phyloP scores from a whole-genome alignment of 768 basidiomycete species.

The Hemileccinum rubropunctum region DNA sequence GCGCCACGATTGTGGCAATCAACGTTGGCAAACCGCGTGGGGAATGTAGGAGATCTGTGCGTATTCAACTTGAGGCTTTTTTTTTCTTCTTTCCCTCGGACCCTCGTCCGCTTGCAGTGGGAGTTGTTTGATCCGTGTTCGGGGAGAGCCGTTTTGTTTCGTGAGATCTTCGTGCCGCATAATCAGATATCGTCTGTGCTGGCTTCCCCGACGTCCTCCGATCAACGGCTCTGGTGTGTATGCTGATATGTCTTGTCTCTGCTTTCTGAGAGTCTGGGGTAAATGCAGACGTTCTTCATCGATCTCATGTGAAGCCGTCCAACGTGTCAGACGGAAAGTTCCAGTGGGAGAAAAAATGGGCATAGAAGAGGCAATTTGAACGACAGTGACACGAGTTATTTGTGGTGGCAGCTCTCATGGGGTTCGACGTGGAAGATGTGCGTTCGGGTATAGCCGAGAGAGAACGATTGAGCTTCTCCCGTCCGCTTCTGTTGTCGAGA shows the following conservation, averaged over 20 bases:
- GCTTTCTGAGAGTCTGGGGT: neutral
- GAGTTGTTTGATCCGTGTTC: neutral
- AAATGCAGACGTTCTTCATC: neutral
- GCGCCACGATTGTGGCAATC: slow-evolving; percentile 2
- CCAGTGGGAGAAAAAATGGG: neutral
- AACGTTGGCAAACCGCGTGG: neutral
- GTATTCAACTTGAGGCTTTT: neutral
- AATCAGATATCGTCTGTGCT: neutral
- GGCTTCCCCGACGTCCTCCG: slow-evolving; percentile 1
- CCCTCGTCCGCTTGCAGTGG: neutral
- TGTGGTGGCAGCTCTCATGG: too few species aligned
- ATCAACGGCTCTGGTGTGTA: neutral
- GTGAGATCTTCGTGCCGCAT: neutral
- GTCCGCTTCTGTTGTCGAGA: too few species aligned
- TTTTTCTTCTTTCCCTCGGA: neutral
- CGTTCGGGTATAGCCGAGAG: too few species aligned
- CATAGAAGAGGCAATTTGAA: neutral
- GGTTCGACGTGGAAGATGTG: too few species aligned
- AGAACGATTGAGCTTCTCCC: too few species aligned
- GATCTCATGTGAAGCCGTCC: neutral
- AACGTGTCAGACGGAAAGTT: neutral
- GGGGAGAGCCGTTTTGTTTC: neutral
- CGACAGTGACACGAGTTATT: too few species aligned
- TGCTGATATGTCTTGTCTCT: neutral
- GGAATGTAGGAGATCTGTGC: neutral